Evolutionary conservation across 1,284 basidiomycete genomes (phyloP).

Genomic region (Microbotryum lychnidis-dioicae): DNA sequence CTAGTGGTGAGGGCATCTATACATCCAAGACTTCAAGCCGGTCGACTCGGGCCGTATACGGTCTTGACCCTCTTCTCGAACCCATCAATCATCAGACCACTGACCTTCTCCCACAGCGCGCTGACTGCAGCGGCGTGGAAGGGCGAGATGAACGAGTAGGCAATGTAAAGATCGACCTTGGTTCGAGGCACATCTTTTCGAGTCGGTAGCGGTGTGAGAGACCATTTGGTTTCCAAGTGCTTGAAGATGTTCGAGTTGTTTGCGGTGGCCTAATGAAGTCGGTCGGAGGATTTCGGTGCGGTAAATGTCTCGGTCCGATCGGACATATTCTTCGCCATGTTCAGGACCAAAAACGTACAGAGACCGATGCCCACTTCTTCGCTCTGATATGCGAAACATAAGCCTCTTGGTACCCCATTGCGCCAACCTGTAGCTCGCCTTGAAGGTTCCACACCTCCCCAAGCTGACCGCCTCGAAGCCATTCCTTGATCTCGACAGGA

Average conservation of each 20-base stretch:
- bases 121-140: constrained; percentile 72
- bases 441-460: constrained; percentile 53
- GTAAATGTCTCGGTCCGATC: too few relatives aligned
- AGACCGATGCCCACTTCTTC: constrained; percentile 62
- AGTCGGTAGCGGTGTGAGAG: constrained; percentile 30
- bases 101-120: constrained; percentile 76
- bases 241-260: constrained; percentile 80
- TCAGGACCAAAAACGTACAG: constrained; percentile 49
- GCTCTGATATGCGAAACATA: constrained; percentile 81
- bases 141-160: constrained; percentile 79
- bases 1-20: too few relatives aligned
- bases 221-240: constrained; percentile 64
- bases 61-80: constrained; percentile 53
- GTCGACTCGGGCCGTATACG: constrained; percentile 11
- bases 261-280: constrained; percentile 57
- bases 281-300: neutral
- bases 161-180: constrained; percentile 45
- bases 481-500: constrained; percentile 11
- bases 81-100: constrained; percentile 79
- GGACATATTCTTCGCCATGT: too few relatives aligned
- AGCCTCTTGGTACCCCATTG: constrained; percentile 75
- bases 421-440: constrained; percentile 81
- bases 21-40: too few relatives aligned
- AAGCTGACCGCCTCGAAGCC: constrained; percentile 14
- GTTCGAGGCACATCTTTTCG: constrained; percentile 19